Percentiles rank a stretch among this genome's conserved stretches.
Evolutionary conservation across 2,329 filamentous ascomycete genomes (phyloP).

Genomic region (Lanzia echinophila): DNA sequence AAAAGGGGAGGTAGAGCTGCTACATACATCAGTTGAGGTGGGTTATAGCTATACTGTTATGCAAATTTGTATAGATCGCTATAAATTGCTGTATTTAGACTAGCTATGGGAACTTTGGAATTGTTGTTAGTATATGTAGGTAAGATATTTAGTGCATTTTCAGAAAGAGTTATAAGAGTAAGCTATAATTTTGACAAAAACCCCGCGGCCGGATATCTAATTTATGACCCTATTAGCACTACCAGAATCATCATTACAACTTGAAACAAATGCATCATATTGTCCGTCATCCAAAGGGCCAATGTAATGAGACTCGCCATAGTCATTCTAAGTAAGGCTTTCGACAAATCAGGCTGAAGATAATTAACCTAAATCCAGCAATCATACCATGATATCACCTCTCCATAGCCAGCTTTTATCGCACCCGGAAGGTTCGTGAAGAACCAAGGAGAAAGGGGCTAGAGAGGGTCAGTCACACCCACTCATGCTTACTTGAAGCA

Average conservation of each 20-base stretch:
- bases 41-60: neutral
- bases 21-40: neutral
- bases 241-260: neutral
- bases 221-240: neutral
- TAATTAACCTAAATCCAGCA: neutral
- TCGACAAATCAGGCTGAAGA: conserved; percentile 1
- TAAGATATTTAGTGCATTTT: neutral
- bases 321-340: neutral
- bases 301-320: conserved; percentile 2
- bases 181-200: neutral
- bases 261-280: neutral
- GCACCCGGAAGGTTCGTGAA: neutral
- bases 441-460: neutral
- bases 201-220: neutral
- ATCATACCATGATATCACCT: neutral
- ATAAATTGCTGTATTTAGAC: neutral
- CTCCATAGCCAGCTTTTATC: conserved; percentile 1
- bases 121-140: neutral
- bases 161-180: neutral
- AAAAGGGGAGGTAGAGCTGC: neutral
- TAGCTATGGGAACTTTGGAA: neutral
- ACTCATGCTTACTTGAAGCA: neutral
- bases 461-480: neutral
- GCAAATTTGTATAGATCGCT: neutral
- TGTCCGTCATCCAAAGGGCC: neutral